Evolutionary conservation across 768 basidiomycete genomes (phyloP), one percentile per base, ranked within the genome.

Genomic region (Leccinum incarnatum): DNA sequence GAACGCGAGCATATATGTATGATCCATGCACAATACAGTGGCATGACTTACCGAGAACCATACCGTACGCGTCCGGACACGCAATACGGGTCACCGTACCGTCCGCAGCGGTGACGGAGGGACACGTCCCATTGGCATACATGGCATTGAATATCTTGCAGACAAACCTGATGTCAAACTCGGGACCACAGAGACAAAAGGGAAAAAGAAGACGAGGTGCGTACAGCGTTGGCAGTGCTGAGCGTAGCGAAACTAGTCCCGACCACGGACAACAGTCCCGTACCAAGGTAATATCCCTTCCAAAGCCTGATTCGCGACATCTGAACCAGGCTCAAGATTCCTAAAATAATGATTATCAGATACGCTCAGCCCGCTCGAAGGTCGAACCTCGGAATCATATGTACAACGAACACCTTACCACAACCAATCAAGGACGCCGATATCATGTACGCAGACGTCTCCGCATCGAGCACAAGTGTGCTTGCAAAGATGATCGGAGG

Each of bases 41-140:
- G 19, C 8, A 48, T 23, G 30, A 62, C 76, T 47, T 64, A 84
- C 91, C 88, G 29, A 93, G 79, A 4, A 93, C 76, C 74, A 81
- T 87, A 23, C 91, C 91, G 66, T 88, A 93, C 0, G 90, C 91
- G 55, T 91, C 88, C 0, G 89, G 91, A 70, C 90, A 93, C 9
- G 88, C 67, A 0, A 76, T 79, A 7, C 83, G 79, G 12, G 80
- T 81, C 17, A 83, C 71, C 0, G 79, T 81, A 0, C 91, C 91
- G 62, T 89, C 84, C 1, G 80, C 72, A 11, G 72, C 76, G 0
- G 77, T 79, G 2, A 77, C 80, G 1, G 81, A 82, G 0, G 88
- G 79, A 72, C 92, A 95, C 2, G 87, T 91, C 2, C 91, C 91
- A 57, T 91, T 82, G 2, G 74, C 79, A 72, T 95, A 94, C 83